Conservation (phyloP, 148 eudicot species). For the Euryodendron excelsum region DNA sequence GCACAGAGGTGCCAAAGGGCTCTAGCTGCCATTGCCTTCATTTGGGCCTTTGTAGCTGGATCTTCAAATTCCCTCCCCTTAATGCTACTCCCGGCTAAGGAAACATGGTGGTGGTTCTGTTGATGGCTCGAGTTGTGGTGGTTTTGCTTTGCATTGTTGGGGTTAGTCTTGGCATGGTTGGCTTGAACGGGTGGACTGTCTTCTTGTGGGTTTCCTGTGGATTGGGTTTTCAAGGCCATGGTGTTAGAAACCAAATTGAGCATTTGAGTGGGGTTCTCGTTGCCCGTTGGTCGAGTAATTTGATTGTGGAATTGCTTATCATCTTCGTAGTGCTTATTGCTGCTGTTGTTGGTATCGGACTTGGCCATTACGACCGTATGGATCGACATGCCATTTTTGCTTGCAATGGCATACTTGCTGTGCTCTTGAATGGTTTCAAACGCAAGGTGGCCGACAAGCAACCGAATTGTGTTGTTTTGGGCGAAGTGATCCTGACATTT, state of each 20-base stretch:
- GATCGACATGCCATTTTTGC: constrained; percentile 41
- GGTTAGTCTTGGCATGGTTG: background rate
- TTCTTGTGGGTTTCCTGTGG: background rate
- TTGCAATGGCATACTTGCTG: constrained; percentile 64
- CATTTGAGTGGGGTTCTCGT: constrained; percentile 20
- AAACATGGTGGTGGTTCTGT: constrained; percentile 25
- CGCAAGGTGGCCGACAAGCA: constrained; percentile 75
- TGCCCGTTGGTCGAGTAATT: constrained; percentile 20
- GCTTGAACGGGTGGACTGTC: background rate
- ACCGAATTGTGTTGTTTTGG: constrained; percentile 62
- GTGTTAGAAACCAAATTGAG: constrained; percentile 34
- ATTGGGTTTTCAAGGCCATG: constrained; percentile 27
- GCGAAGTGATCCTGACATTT: constrained; percentile 85
- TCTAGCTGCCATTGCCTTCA: constrained; percentile 84
- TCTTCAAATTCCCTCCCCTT: constrained; percentile 70
- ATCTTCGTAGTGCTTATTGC: constrained; percentile 24
- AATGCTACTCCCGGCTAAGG: constrained; percentile 48
- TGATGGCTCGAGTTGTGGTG: background rate
- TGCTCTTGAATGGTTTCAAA: constrained; percentile 87
- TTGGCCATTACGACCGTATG: constrained; percentile 54
- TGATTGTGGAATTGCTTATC: constrained; percentile 4
- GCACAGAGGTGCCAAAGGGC: constrained; percentile 66
- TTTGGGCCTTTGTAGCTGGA: constrained; percentile 61
- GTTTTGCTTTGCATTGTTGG: constrained; percentile 1
- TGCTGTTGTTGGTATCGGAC: constrained; percentile 1